These are phyloP conservation scores for Cordyceps tenuipes DNA, from an alignment of 2,329 filamentous ascomycete genomes.

Conservation along the genomic window DNA sequence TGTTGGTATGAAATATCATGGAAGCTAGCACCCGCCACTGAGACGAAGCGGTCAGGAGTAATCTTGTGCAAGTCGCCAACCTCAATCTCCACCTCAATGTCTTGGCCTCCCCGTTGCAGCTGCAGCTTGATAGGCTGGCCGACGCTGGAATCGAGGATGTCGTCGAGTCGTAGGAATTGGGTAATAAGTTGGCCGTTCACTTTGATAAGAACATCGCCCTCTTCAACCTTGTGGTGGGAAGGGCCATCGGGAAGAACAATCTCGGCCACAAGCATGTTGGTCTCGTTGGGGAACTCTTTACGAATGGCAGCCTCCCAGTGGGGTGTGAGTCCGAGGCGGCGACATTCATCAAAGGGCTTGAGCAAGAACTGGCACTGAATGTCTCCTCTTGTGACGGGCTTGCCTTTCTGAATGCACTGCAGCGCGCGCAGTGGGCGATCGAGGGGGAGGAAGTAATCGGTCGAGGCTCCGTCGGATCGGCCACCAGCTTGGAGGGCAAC, in stretches of 20 bases:
- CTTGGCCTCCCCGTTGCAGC: constrained; percentile 80
- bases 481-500: constrained; percentile 92
- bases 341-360: constrained; percentile 95
- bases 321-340: constrained; percentile 73
- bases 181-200: constrained; percentile 91
- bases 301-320: constrained; percentile 83
- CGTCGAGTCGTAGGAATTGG: constrained; percentile 85
- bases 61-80: constrained; percentile 90
- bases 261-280: constrained; percentile 93
- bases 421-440: constrained; percentile 84
- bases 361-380: constrained; percentile 96
- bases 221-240: constrained; percentile 76
- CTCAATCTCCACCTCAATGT: constrained; percentile 73
- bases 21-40: constrained; percentile 88
- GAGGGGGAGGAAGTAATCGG: constrained; percentile 92
- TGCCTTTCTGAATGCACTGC: constrained; percentile 70
- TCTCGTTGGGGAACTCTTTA: constrained; percentile 80
- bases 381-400: constrained; percentile 78
- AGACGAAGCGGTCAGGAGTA: constrained; percentile 91
- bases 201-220: constrained; percentile 88
- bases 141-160: constrained; percentile 83
- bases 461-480: constrained; percentile 87
- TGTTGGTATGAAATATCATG: constrained; percentile 97
- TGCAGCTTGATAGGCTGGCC: constrained; percentile 69
- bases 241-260: constrained; percentile 89